Percentiles rank a stretch among this genome's conserved stretches.
Evolutionary conservation across 305 asterid species (phyloP).

Genomic region (Fraxinus albicans): DNA sequence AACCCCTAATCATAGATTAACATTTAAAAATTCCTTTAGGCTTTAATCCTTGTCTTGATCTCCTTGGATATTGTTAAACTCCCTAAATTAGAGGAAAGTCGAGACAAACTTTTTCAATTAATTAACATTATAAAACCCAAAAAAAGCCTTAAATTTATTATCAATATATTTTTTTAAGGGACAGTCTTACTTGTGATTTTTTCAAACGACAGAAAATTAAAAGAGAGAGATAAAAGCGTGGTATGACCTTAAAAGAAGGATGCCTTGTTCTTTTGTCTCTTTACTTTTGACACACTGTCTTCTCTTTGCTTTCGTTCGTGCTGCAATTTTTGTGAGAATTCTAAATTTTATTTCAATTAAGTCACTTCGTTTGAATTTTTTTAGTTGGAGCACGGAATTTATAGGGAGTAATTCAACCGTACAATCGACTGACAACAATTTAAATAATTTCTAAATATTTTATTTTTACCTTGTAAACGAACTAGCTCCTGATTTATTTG

Average conservation of each 20-base stretch:
- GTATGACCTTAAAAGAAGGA: constrained; percentile 28
- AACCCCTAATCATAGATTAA: neutral
- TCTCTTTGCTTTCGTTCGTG: neutral
- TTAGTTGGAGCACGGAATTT: neutral
- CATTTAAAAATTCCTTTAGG: no score
- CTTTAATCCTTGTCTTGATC: constrained; percentile 19
- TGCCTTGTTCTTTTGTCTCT: constrained; percentile 31
- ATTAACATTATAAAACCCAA: neutral
- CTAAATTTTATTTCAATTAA: constrained; percentile 6
- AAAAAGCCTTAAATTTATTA: neutral
- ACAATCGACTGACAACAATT: no score
- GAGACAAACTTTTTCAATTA: constrained; percentile 24
- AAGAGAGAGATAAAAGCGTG: constrained; percentile 21
- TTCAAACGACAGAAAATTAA: neutral
- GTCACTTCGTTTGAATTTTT: neutral
- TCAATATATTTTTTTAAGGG: neutral
- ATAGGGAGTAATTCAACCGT: no score
- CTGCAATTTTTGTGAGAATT: neutral
- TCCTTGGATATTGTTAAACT: constrained; percentile 7
- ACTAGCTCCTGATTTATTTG: no score
- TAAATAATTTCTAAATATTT: no score
- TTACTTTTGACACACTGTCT: constrained; percentile 13
- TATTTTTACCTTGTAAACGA: no score
- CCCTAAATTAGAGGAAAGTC: constrained; percentile 12
- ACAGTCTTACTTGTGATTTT: constrained; percentile 29